Conservation (phyloP, 192 early-diverging fungal species). For the Radiomyces spectabilis region DNA sequence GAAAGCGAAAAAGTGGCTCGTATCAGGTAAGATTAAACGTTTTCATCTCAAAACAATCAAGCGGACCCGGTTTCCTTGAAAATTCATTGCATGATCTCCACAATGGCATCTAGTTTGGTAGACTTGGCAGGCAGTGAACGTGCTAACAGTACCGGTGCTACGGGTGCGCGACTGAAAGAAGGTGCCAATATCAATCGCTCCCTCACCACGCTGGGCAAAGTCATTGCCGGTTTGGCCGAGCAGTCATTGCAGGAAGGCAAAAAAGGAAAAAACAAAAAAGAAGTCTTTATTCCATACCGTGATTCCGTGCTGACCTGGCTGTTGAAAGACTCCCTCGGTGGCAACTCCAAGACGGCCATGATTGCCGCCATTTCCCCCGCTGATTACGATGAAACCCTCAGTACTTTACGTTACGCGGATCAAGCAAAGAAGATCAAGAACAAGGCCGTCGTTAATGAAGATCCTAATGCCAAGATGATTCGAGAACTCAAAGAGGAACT, state of each 20-base stretch:
- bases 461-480: conserved; percentile 56
- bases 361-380: conserved; percentile 60
- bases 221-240: conserved; percentile 84
- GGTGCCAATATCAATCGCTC: conserved; percentile 95
- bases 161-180: conserved; percentile 79
- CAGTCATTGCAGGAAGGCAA: conserved; percentile 34
- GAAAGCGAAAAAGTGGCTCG: conserved; percentile 70
- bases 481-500: conserved; percentile 69
- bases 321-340: conserved; percentile 63
- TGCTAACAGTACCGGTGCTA: conserved; percentile 77
- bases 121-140: conserved; percentile 94
- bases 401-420: conserved; percentile 72
- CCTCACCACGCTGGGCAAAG: conserved; percentile 86
- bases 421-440: conserved; percentile 79
- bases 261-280: conserved; percentile 34
- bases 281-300: conserved; percentile 78
- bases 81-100: too few species aligned
- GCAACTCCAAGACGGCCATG: conserved; percentile 67
- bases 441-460: conserved; percentile 73
- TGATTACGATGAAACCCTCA: conserved; percentile 54
- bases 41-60: too few species aligned
- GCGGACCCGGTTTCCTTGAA: too few species aligned
- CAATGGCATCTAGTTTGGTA: conserved; percentile 75
- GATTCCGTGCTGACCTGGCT: conserved; percentile 82
- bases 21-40: conserved; percentile 51